Conservation (phyloP, 495 filamentous ascomycete genomes). For the Neurospora sp. region DNA sequence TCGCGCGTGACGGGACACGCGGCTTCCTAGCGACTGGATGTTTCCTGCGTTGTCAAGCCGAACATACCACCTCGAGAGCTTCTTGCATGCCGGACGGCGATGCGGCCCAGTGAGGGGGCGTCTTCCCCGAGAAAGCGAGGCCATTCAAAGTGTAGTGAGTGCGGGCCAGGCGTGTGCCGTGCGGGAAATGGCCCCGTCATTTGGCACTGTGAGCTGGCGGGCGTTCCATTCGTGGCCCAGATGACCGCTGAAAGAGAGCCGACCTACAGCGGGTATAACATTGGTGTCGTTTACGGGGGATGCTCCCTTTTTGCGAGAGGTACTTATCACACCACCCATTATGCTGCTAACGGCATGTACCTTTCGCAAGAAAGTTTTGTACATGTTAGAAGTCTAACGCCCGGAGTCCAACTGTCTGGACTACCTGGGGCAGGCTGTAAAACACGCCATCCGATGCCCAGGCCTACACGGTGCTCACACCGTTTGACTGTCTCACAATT, state of each 20-base stretch:
- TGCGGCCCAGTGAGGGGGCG: no score
- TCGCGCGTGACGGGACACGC: background rate
- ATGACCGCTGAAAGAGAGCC: background rate
- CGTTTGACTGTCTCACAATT: background rate
- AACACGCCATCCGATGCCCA: background rate
- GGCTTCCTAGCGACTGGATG: background rate
- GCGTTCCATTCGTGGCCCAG: background rate
- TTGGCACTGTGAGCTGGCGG: no score
- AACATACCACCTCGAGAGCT: background rate
- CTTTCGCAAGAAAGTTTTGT: background rate
- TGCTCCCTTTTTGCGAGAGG: background rate
- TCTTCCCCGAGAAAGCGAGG: background rate
- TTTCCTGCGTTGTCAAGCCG: background rate
- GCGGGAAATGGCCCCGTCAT: no score
- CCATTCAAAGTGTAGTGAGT: background rate
- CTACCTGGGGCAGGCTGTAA: no score
- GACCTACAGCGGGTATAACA: background rate
- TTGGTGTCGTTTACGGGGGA: background rate
- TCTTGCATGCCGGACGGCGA: background rate
- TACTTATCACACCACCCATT: background rate
- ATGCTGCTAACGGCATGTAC: background rate
- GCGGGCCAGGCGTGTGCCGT: background rate
- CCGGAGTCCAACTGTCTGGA: background rate
- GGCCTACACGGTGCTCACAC: background rate
- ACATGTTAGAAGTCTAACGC: background rate